Percentiles rank a stretch among this genome's conserved stretches.
Conservation (phyloP, 2,329 filamentous ascomycete genomes). For the Rugonectria rugulosa region DNA sequence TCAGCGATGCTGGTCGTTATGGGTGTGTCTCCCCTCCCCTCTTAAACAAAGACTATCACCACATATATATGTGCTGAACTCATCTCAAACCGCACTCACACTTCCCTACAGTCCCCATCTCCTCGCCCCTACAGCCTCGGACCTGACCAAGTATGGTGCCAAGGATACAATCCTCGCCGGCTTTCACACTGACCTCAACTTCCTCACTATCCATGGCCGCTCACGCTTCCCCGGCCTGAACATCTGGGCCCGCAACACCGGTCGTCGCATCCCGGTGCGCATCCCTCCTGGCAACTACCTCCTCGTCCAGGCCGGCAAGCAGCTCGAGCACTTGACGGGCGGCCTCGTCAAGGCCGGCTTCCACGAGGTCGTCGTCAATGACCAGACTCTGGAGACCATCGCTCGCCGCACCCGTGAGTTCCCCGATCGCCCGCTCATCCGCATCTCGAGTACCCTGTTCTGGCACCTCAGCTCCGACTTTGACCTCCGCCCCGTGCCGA, state of each 20-base stretch:
- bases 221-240: conserved; percentile 68
- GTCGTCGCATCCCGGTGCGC: conserved; percentile 63
- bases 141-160: conserved; percentile 60
- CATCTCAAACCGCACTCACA: background rate
- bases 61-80: too few relatives aligned
- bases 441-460: conserved; percentile 68
- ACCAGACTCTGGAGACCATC: conserved; percentile 57
- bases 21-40: conserved; percentile 49
- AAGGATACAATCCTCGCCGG: conserved; percentile 67
- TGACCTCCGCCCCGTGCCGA: conserved; percentile 60
- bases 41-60: background rate
- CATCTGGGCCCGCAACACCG: conserved; percentile 71
- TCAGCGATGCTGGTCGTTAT: conserved; percentile 63
- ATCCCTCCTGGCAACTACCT: conserved; percentile 66
- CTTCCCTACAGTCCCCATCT: conserved; percentile 62
- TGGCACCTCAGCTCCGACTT: conserved; percentile 67
- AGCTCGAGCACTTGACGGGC: conserved; percentile 68
- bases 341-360: conserved; percentile 68
- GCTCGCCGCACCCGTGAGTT: conserved; percentile 49
- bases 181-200: conserved; percentile 71
- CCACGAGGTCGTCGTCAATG: conserved; percentile 68
- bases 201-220: conserved; percentile 70
- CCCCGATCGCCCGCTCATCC: conserved; percentile 59
- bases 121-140: conserved; percentile 67
- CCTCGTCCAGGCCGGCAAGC: conserved; percentile 69